A percentile compares a stretch with the other conserved stretches of the same genome.
phyloP scores from a whole-genome alignment of 2,329 filamentous ascomycete species.

The Orbilia blumenaviensis region DNA sequence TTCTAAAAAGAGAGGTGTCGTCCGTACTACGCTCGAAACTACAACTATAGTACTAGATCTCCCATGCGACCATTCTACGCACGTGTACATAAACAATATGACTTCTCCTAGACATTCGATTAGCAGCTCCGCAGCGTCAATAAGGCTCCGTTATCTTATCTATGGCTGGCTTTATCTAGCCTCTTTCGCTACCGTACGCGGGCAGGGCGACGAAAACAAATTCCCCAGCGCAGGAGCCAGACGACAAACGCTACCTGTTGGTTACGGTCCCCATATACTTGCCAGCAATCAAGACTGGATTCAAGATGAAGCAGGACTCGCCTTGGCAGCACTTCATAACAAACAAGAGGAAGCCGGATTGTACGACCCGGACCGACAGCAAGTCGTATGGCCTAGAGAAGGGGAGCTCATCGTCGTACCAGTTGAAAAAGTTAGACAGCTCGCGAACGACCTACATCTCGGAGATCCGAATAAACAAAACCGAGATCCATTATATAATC shows the following conservation, averaged over 20 bases:
- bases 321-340: neutral
- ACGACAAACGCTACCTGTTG: neutral
- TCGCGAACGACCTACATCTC: neutral
- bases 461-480: neutral
- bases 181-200: neutral
- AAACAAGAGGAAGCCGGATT: neutral
- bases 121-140: neutral
- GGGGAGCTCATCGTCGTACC: neutral
- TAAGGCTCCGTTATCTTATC: neutral
- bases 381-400: neutral
- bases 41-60: no score
- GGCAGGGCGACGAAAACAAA: neutral
- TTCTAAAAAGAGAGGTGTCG: no score
- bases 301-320: neutral
- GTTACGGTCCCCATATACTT: neutral
- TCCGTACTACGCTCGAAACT: no score
- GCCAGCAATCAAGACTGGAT: neutral
- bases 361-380: neutral
- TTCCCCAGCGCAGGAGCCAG: neutral
- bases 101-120: no score
- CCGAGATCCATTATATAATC: neutral
- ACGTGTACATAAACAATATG: no score
- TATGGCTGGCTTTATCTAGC: neutral
- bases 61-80: no score
- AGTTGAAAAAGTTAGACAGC: neutral